Conservation (phyloP, 75 land plant species). For the Pinus albicaulis region DNA sequence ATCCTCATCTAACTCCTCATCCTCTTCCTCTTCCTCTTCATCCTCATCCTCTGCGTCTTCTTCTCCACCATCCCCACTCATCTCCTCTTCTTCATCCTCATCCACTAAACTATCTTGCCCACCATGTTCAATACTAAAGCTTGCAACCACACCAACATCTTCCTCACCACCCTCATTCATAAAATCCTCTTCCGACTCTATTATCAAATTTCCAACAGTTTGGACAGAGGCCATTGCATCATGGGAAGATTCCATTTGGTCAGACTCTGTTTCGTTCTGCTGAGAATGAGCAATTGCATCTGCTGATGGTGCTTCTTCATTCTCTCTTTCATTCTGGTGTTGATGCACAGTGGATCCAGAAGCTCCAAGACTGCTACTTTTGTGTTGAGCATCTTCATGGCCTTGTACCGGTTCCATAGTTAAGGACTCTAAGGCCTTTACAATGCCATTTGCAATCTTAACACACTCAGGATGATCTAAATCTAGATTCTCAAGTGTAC, state of each 20-base stretch:
- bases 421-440: conserved; percentile 82
- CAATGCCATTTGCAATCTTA: conserved; percentile 72
- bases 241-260: conserved; percentile 36
- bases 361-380: conserved; percentile 11
- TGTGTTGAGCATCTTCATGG: conserved; percentile 23
- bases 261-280: conserved; percentile 23
- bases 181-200: conserved; percentile 66
- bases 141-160: conserved; percentile 58
- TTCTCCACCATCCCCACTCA: conserved; percentile 80
- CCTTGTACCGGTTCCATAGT: conserved; percentile 72
- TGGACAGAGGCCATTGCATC: conserved; percentile 32
- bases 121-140: conserved; percentile 65
- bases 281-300: conserved; percentile 37
- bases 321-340: conserved; percentile 15
- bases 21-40: conserved; percentile 81
- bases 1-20: conserved; percentile 91
- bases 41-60: conserved; percentile 43
- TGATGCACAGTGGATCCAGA: conserved; percentile 1
- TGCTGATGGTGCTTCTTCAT: conserved; percentile 14
- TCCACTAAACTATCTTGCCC: conserved; percentile 69
- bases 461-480: conserved; percentile 91
- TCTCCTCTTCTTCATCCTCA: conserved; percentile 83
- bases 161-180: conserved; percentile 88
- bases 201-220: conserved; percentile 52
- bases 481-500: conserved; percentile 74